Conservation (phyloP, 1,139 yeast genomes). For the Meyerozyma sp. region DNA sequence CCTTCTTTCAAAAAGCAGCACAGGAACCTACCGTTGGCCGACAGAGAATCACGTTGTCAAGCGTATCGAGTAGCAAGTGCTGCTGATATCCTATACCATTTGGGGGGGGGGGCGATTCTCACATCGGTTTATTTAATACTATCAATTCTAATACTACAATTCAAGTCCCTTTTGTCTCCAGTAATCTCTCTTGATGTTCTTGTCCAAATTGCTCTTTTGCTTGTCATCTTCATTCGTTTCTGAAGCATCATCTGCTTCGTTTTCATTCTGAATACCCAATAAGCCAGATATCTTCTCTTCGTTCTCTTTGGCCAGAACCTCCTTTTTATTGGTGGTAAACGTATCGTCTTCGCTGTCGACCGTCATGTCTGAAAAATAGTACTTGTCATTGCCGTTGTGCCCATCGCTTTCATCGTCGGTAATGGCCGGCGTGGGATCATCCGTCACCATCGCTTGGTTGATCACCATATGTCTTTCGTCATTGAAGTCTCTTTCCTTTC, state of each 20-base stretch:
- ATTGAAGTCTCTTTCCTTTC: constrained; percentile 71
- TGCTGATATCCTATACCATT: background rate
- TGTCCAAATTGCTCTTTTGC: constrained; percentile 21
- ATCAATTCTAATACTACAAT: constrained; percentile 8
- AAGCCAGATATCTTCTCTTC: constrained; percentile 21
- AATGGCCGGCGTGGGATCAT: constrained; percentile 5
- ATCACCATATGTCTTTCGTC: constrained; percentile 66
- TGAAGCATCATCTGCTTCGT: background rate
- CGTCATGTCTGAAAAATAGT: constrained; percentile 39
- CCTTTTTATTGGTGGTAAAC: background rate
- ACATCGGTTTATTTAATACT: too few species aligned
- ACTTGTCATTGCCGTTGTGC: constrained; percentile 32
- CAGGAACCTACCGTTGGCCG: background rate
- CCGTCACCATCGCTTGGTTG: constrained; percentile 50
- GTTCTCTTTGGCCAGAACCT: constrained; percentile 8
- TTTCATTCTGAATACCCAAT: constrained; percentile 16
- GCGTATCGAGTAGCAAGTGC: background rate
- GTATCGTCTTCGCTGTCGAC: constrained; percentile 33
- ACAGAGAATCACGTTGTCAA: background rate
- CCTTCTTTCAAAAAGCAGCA: background rate
- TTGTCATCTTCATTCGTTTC: background rate
- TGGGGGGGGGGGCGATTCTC: too few species aligned
- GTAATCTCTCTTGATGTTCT: constrained; percentile 33
- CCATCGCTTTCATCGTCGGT: constrained; percentile 24
- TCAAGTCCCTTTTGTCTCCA: constrained; percentile 44